phyloP scores from a whole-genome alignment of 225 moss, liverwort and hornwort species.

The Physcomitrium patens region DNA sequence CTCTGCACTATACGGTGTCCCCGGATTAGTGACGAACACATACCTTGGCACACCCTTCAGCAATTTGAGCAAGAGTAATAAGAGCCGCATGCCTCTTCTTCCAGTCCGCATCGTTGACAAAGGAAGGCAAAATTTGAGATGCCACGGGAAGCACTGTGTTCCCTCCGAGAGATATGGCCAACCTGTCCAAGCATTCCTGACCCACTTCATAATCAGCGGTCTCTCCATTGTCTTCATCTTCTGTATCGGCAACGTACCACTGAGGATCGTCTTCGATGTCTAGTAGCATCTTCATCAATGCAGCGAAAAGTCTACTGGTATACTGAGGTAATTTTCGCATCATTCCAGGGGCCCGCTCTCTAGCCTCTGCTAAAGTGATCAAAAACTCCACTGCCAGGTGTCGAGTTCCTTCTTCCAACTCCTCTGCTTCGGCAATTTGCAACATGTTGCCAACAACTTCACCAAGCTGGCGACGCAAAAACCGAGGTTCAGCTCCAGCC shows the following conservation, averaged over 20 bases:
- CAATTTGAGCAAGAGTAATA: slow-evolving; percentile 96
- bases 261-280: slow-evolving; percentile 89
- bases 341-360: slow-evolving; percentile 98
- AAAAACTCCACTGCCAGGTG: slow-evolving; percentile 95
- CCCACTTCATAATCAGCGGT: slow-evolving; percentile 97
- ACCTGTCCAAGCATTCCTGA: slow-evolving; percentile 91
- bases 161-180: slow-evolving; percentile 94
- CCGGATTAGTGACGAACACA: background rate
- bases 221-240: slow-evolving; percentile 90
- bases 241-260: slow-evolving; percentile 92
- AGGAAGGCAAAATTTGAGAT: slow-evolving; percentile 83
- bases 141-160: slow-evolving; percentile 96
- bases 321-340: slow-evolving; percentile 94
- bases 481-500: slow-evolving; percentile 94
- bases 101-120: slow-evolving; percentile 81
- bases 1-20: too few relatives aligned
- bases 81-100: slow-evolving; percentile 95
- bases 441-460: slow-evolving; percentile 98
- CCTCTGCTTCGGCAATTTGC: slow-evolving; percentile 89
- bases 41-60: slow-evolving; percentile 99
- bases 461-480: slow-evolving; percentile 85
- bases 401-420: slow-evolving; percentile 93
- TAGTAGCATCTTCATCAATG: slow-evolving; percentile 89
- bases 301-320: slow-evolving; percentile 78
- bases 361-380: slow-evolving; percentile 90